phyloP scores from a whole-genome alignment of 129 eudicot genomes.

The Calendula officinalis region DNA sequence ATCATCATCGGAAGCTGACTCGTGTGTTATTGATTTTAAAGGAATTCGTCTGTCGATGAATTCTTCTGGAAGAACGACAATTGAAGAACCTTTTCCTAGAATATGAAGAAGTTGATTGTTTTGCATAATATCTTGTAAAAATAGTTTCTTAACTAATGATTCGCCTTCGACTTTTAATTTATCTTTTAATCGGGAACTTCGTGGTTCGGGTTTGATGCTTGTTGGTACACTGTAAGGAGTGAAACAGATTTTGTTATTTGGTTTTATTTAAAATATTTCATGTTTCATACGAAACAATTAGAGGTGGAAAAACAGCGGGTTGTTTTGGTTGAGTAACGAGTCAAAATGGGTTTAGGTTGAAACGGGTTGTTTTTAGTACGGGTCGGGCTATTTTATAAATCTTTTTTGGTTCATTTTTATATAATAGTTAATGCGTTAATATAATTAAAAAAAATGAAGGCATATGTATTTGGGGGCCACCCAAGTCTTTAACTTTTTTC shows the following conservation, averaged over 20 bases:
- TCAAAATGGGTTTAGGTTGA: neutral
- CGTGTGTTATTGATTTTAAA: conserved; percentile 28
- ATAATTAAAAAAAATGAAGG: neutral
- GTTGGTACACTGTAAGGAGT: conserved; percentile 53
- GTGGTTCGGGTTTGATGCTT: conserved; percentile 54
- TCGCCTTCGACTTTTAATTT: conserved; percentile 80
- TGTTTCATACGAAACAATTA: neutral
- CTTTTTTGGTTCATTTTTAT: conserved; percentile 5
- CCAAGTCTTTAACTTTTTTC: no score
- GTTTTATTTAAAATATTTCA: neutral
- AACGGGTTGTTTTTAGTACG: conserved; percentile 1
- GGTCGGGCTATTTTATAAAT: neutral
- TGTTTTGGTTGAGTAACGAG: neutral
- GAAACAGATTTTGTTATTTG: conserved; percentile 17
- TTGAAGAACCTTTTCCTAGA: conserved; percentile 73
- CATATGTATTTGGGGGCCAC: no score
- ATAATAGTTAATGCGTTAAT: neutral
- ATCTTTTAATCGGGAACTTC: conserved; percentile 83
- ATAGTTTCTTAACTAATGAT: conserved; percentile 61
- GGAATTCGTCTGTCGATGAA: conserved; percentile 39
- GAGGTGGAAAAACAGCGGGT: neutral
- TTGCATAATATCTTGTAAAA: conserved; percentile 69
- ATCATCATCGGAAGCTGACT: conserved; percentile 33
- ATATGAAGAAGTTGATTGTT: conserved; percentile 59
- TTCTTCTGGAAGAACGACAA: conserved; percentile 71